phyloP scores from a whole-genome alignment of 139 green algal species.

The Dunaliella sp. region DNA sequence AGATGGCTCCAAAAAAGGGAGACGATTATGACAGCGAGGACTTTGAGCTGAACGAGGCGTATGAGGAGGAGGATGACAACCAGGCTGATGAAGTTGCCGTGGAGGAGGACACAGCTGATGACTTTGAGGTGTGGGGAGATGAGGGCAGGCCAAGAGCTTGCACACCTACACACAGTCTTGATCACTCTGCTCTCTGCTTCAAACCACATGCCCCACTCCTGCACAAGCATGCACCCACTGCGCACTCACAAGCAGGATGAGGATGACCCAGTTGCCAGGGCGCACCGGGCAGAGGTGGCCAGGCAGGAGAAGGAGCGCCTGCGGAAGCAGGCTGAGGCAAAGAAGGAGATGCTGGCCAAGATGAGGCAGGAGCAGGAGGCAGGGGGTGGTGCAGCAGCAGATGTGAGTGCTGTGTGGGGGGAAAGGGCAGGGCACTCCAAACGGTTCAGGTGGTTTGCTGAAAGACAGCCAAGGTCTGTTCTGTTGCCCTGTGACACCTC shows the following conservation, averaged over 20 bases:
- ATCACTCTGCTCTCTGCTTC: no score
- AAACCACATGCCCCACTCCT: not conserved
- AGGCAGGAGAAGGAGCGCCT: constrained; percentile 81
- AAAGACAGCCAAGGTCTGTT: not conserved
- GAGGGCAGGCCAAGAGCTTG: not conserved
- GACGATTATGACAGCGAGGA: constrained; percentile 5
- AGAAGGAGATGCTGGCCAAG: constrained; percentile 81
- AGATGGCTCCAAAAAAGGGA: not conserved
- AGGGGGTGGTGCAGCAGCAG: not conserved
- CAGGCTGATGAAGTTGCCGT: not conserved
- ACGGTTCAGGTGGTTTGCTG: not conserved
- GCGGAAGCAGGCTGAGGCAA: constrained; percentile 69
- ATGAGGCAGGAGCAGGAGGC: constrained; percentile 71
- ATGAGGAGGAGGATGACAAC: not conserved
- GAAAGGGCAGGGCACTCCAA: not conserved
- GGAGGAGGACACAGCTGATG: constrained; percentile 11
- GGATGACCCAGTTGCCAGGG: constrained; percentile 3
- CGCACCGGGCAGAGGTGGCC: constrained; percentile 51
- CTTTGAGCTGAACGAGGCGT: constrained; percentile 2
- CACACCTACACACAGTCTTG: no score
- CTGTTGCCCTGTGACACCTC: not conserved
- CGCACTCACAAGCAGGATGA: not conserved
- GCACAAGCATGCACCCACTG: not conserved
- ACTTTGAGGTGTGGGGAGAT: not conserved
- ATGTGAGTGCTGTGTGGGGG: not conserved